These are phyloP conservation scores for Arthrobotrys musiformis DNA, from an alignment of 2,329 filamentous ascomycete genomes.

Conservation along the genomic window DNA sequence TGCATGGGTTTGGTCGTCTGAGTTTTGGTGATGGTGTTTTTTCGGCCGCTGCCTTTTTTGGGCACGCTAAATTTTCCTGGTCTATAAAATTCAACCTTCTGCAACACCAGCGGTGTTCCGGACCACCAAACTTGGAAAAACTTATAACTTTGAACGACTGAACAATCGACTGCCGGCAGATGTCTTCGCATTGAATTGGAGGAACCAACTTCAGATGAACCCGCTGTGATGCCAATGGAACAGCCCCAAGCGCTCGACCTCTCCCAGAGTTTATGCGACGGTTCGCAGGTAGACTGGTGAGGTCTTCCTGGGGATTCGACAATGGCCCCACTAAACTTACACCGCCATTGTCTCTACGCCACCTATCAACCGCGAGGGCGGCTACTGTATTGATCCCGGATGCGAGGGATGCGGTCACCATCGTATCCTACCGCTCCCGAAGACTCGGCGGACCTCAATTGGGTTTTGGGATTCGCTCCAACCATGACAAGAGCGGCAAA, in stretches of 20 bases:
- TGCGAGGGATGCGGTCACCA: not conserved
- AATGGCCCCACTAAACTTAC: constrained; percentile 17
- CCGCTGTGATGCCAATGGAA: constrained; percentile 47
- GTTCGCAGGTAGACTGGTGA: constrained; percentile 51
- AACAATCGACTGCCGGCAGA: not conserved
- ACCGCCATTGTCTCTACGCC: not conserved
- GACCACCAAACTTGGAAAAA: not conserved
- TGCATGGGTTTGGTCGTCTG: constrained; percentile 20
- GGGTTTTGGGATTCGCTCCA: not conserved
- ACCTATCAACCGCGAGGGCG: not conserved
- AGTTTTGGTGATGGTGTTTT: constrained; percentile 42
- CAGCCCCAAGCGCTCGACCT: constrained; percentile 30
- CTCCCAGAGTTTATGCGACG: constrained; percentile 53
- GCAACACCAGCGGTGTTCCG: constrained; percentile 5
- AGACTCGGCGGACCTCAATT: not conserved
- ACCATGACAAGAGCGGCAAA: not conserved
- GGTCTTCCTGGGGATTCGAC: constrained; percentile 44
- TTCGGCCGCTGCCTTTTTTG: not conserved
- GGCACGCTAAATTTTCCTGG: constrained; percentile 41
- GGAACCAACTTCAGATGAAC: constrained; percentile 15
- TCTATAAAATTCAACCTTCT: constrained; percentile 40
- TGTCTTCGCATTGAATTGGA: not conserved
- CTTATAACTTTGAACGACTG: not conserved
- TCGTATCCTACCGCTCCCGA: constrained; percentile 17
- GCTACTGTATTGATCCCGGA: not conserved